Base-by-base conservation (phyloP, 148 eudicot species). In the Polygonum maritimum region DNA sequence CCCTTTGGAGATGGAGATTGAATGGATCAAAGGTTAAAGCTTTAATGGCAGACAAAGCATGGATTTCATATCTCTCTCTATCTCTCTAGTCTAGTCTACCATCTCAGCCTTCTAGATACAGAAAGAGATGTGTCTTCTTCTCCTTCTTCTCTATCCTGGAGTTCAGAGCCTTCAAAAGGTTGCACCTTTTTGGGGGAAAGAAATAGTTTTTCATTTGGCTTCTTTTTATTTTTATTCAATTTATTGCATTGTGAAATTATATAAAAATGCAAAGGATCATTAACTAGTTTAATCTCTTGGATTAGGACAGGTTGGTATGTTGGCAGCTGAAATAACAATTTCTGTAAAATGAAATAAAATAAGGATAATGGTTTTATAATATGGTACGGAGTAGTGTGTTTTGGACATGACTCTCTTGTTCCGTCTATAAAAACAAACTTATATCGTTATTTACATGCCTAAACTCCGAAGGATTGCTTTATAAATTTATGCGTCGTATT, bases 11-110 rank as follows among this genome's bases (percentile, higher is more conserved):
- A 62, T 31, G 22, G 36, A 48, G 48, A 47, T 57, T 58, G 76
- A 54, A 54, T 19, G 60, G 21, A 54, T 54, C 2, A 54, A 5
- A 18, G 60, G 19, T 5, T 80, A 58, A 82, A 83, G 85, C 83
- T 83, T 69, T 73, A 80, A 83, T 86, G 89, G 92, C 88, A 80
- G 86, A 88, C 88, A 84, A 86, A 78, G 83, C 87, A 88, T 88
- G 92, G 92, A 79, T 75, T 76, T 71, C 76, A 77, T 63, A 48
- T 70, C 60, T 19, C 71, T 71, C 31, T 26, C 31, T 26, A 26
- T 26, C 31, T 26, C 31, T 26, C 31, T 26, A 26, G 40, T 18
- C 78, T 26, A 55, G 62, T 48, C 45, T 74, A 15, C 16, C 38
- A 5, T n/a, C 58, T 51, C 60, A 33, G 26, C 71, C 39, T 71